Conservation (phyloP, 768 basidiomycete genomes). For the Suillus fuscotomentosus region DNA sequence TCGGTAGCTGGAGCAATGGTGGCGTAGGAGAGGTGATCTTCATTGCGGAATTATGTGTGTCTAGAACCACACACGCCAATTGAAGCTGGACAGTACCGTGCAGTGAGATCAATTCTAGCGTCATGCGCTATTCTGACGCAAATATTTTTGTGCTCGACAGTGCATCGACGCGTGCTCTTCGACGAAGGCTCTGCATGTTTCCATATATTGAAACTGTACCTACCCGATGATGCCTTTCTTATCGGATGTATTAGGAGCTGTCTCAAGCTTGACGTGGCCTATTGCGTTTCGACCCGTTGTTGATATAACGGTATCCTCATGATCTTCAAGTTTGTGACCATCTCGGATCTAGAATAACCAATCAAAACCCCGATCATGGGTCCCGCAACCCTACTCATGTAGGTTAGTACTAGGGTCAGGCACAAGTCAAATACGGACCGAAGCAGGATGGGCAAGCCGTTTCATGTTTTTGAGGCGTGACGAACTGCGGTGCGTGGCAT, state of each 20-base stretch:
- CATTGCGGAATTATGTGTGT: neutral
- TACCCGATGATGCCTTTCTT: neutral
- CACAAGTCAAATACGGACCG: slow-evolving; percentile 8
- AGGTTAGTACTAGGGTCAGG: slow-evolving; percentile 8
- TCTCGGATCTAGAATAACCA: slow-evolving; percentile 17
- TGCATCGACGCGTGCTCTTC: neutral
- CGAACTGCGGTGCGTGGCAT: slow-evolving; percentile 6
- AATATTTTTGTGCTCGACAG: neutral
- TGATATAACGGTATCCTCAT: neutral
- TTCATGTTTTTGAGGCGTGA: slow-evolving; percentile 22
- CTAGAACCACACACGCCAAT: neutral
- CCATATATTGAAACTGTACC: neutral
- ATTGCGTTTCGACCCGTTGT: neutral
- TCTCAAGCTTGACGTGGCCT: neutral
- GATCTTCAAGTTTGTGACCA: neutral
- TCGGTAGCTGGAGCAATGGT: neutral
- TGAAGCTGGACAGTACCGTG: neutral
- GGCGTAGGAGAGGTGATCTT: neutral
- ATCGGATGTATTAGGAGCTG: neutral
- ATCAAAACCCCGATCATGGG: neutral
- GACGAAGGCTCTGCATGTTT: neutral
- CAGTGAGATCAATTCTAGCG: neutral
- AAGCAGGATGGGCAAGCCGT: slow-evolving; percentile 7
- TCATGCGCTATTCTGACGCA: neutral
- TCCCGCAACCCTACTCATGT: slow-evolving; percentile 4